Evolutionary conservation across 345 rosid genomes (phyloP), one percentile per base, ranked within the genome.

Genomic region (Sisymbrium irio): DNA sequence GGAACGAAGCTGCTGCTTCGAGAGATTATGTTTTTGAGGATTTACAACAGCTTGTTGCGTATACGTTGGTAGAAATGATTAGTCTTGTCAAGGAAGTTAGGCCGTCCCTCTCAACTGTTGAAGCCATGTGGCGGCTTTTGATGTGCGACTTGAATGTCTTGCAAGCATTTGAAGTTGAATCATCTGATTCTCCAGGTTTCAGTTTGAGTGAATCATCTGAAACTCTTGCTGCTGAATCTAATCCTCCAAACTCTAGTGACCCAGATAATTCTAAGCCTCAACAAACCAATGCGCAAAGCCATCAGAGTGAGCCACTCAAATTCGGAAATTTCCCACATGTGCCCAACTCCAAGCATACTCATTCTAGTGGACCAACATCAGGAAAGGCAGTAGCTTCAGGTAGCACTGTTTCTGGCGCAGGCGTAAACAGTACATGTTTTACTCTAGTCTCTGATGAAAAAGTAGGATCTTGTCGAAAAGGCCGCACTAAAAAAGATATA

Each of bases 101-200:
- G 82, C 92, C 97, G 60, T 88, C 88, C 74, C 85, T 87, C 65
- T 89, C 96, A 78, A 88, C 86, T 10, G 98, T 97, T 65, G 98
- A 94, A 82, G 98, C 98, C 57, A 94, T 94, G 97, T 94, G 97
- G 98, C 85, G 95, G 79, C 83, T 94, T 73, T 81, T 94, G 80
- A 86, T 94, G 57, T 91, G 89, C 59, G 98, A 94, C 84, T 89
- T 94, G 96, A 91, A 94, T 84, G 90, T 94, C 20, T 85, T 97
- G n/a, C 96, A 87, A 80, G 97, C 98, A 66, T 91, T 95, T 88
- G 93, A 97, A 70, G 81, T 84, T 87, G 97, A 63, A 17, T 40
- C 36, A 8, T 61, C 66, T 62, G 80, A 67, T 49, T 81, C 83
- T 40, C 69, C 82, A 28, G 28, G 57, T 72, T 41, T 81, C n/a